phyloP scores from a whole-genome alignment of 2,329 filamentous ascomycete species.

The Sporothrix mexicana region DNA sequence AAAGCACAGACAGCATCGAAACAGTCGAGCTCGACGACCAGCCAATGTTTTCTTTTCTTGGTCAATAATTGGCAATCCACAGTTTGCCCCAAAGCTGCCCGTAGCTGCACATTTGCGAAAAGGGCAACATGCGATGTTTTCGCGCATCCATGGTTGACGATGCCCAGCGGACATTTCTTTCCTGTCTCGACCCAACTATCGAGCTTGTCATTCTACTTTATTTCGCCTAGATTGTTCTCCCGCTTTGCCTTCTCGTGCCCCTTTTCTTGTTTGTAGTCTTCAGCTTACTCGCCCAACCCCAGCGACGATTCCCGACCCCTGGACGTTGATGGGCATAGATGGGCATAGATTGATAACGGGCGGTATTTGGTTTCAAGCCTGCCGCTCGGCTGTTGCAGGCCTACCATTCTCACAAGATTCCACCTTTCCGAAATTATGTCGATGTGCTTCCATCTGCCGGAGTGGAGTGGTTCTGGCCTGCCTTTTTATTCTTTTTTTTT shows the following conservation, averaged over 20 bases:
- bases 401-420: not conserved
- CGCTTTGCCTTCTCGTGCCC: too few relatives aligned
- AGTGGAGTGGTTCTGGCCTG: constrained; percentile 10
- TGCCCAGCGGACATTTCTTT: not conserved
- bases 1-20: too few relatives aligned
- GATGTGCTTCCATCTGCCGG: not conserved
- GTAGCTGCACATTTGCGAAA: not conserved
- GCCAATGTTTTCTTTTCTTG: too few relatives aligned
- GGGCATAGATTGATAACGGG: constrained; percentile 24
- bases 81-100: not conserved
- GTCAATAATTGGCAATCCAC: not conserved
- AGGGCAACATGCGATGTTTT: not conserved
- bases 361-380: not conserved
- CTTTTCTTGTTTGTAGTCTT: not conserved
- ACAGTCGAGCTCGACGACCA: not conserved
- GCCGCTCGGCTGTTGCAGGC: not conserved
- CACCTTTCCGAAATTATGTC: not conserved
- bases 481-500: not conserved
- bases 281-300: not conserved
- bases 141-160: not conserved
- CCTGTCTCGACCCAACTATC: not conserved
- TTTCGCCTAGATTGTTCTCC: not conserved
- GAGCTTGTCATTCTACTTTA: not conserved
- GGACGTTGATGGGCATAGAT: not conserved
- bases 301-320: not conserved